Percentiles rank a stretch among this genome's conserved stretches.
These are phyloP conservation scores for Leishmania lainsoni DNA, from an alignment of 208 protist genomes.

Conservation along the genomic window DNA sequence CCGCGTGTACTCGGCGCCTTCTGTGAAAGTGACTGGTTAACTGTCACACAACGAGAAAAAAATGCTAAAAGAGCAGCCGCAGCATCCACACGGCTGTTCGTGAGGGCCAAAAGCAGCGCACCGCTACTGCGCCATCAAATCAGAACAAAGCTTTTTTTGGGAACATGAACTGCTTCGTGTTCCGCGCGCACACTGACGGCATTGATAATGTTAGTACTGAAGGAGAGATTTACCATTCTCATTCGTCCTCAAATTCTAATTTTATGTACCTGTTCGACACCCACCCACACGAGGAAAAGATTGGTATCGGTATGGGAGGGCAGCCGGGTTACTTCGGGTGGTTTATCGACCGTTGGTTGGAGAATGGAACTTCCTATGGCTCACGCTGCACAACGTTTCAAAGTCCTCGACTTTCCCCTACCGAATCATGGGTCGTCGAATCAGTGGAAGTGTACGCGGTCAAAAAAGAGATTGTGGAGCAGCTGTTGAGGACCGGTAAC, in stretches of 20 bases:
- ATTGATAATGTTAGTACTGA: constrained; percentile 3
- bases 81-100: constrained; percentile 43
- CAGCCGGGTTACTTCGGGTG: constrained; percentile 63
- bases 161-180: constrained; percentile 62
- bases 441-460: constrained; percentile 69
- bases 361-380: constrained; percentile 50
- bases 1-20: constrained; percentile 59
- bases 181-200: constrained; percentile 17
- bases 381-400: constrained; percentile 57
- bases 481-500: constrained; percentile 6
- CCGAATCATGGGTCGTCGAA: constrained; percentile 53
- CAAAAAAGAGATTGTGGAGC: constrained; percentile 34
- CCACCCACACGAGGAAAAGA: constrained; percentile 50
- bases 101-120: constrained; percentile 35
- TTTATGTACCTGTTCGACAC: constrained; percentile 83
- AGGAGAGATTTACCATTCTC: constrained; percentile 35
- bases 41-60: constrained; percentile 56
- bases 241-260: constrained; percentile 56
- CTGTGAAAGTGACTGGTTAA: constrained; percentile 60
- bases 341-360: constrained; percentile 78
- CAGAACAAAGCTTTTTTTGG: constrained; percentile 75
- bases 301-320: constrained; percentile 76
- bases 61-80: constrained; percentile 48
- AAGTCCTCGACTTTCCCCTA: constrained; percentile 45
- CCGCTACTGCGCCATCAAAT: constrained; percentile 23